Conservation (phyloP, 1,284 basidiomycete genomes). For the Puccinia horiana region DNA sequence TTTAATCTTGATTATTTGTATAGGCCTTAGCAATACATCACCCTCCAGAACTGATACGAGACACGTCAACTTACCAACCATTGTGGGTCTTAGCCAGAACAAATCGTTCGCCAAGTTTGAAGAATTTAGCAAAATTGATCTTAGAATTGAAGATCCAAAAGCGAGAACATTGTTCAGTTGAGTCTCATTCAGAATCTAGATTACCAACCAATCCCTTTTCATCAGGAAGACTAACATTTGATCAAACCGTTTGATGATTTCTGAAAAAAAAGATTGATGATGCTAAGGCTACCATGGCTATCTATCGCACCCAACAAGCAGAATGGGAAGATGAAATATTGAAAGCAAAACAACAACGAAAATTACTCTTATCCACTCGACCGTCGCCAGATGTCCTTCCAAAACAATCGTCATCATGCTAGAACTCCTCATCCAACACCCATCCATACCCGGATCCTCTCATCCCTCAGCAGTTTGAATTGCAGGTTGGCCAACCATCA, state of each 20-base stretch:
- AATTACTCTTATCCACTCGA: neutral
- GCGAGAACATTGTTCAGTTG: constrained; percentile 82
- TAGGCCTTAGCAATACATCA: constrained; percentile 85
- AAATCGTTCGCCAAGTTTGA: constrained; percentile 69
- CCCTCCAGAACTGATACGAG: constrained; percentile 73
- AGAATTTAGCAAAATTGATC: constrained; percentile 78
- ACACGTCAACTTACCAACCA: constrained; percentile 71
- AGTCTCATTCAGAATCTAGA: neutral
- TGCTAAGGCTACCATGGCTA: constrained; percentile 91
- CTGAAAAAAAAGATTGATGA: constrained; percentile 72
- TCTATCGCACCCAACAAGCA: constrained; percentile 80
- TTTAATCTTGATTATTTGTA: neutral
- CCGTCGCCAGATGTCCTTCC: neutral
- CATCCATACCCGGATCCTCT: neutral
- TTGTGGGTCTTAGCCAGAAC: constrained; percentile 64
- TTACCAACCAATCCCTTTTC: neutral
- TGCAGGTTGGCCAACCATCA: too few relatives aligned
- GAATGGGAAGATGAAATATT: constrained; percentile 69
- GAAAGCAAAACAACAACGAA: neutral
- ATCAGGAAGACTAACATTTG: neutral
- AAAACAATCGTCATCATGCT: neutral
- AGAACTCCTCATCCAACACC: neutral
- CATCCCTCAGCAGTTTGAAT: too few relatives aligned
- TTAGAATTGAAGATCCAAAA: constrained; percentile 80
- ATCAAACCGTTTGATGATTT: neutral